phyloP scores from a whole-genome alignment of 805 yeast genomes.

The Sporopachydermia quercuum region DNA sequence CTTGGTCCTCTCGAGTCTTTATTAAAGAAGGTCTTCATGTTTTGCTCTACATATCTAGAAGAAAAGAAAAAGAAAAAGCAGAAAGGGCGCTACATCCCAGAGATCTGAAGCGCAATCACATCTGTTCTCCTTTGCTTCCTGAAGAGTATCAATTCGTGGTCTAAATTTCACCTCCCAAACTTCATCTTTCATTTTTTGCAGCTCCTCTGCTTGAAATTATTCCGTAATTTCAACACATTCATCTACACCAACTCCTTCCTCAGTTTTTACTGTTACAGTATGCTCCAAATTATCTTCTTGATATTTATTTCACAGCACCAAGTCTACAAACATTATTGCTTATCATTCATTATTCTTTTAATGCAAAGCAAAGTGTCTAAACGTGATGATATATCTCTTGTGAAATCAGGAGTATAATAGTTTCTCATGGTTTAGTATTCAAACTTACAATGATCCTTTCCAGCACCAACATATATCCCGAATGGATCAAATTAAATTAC shows the following conservation, averaged over 20 bases:
- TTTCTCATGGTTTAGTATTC: neutral
- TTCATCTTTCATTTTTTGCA: neutral
- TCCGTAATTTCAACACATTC: too few species aligned
- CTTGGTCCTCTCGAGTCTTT: neutral
- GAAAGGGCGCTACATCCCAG: conserved; percentile 1
- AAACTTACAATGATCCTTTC: conserved; percentile 1
- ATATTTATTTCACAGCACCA: conserved; percentile 1
- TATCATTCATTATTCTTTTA: neutral
- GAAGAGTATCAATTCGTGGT: conserved; percentile 1
- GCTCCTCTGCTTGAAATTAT: neutral
- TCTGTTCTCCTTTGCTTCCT: conserved; percentile 1
- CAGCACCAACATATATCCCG: conserved; percentile 1
- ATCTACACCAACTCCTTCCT: conserved; percentile 1
- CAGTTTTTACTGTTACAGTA: neutral
- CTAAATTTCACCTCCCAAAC: neutral
- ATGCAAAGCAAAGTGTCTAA: conserved; percentile 1
- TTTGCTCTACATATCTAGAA: conserved; percentile 1
- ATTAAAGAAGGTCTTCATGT: neutral
- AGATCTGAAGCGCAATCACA: conserved; percentile 1
- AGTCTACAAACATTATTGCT: conserved; percentile 1
- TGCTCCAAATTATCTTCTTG: conserved; percentile 1
- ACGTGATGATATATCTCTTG: neutral
- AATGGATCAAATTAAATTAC: neutral
- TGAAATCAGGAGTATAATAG: conserved; percentile 1
- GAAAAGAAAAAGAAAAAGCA: neutral